Base-by-base conservation (phyloP, 2,329 filamentous ascomycete genomes). In the Emmonsiellopsis sp. region DNA sequence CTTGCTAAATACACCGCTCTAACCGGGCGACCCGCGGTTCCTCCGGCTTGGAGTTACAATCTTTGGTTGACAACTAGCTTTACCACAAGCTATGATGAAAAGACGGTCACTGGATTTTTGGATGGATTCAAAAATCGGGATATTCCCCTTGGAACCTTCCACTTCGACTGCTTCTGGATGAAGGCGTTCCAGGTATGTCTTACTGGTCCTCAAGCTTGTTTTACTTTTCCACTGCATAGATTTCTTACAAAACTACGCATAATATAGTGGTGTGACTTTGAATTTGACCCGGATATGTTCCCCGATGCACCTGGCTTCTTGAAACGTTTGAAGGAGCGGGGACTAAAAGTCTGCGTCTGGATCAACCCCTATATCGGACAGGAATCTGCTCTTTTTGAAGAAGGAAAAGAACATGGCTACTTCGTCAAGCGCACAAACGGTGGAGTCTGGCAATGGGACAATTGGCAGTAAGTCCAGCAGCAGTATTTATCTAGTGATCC, bases 91-190 rank as follows among this genome's bases (percentile, higher is more conserved):
- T 89, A 89, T 63, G 83, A 86, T 57, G 85, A 88, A 67, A 66
- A 76, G 16, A 88, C 85, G 0, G 85, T 88, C 30, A 81, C 75
- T 45, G 61, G 65, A 7, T 88, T 88, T 67, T 76, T 88, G 20
- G 79, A 86, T 59, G 84, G 84, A 9, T 87, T 89, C 81, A 78
- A 76, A 57, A 73, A 79, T 48, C 78, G 83, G 1, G 77, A 80
- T 45, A 85, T 84, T 13, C 81, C 83, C 0, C 76, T 89, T 1
- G 80, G 85, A 38, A 84, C 87, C 2, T 88, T 89, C 67, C 86
- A 89, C 66, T 89, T 85, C 58, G 85, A 89, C 65, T 86, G 82
- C 67, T 89, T 87, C 76, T 89, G 85, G 85, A 83, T 89, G 76
- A 83, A 83, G 57, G 16, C n/a, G 8, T 44, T 44, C 15, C 41